Conservation (phyloP, 2,329 filamentous ascomycete genomes). For the Ophidiomyces ophidiicola region DNA sequence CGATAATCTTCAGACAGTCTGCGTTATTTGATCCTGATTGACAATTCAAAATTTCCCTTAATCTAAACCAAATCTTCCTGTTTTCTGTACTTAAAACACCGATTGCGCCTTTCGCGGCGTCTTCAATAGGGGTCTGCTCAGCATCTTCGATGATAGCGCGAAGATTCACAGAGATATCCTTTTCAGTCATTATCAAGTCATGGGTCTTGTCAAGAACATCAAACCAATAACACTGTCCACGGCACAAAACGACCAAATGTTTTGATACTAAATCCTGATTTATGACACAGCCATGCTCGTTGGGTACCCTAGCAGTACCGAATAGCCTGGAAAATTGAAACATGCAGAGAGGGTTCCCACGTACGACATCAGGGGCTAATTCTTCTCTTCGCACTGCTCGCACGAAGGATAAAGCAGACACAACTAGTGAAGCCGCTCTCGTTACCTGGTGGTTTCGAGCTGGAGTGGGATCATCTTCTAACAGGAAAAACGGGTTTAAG, state of each 20-base stretch:
- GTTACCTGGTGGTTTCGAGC: conserved; percentile 95
- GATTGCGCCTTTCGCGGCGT: conserved; percentile 86
- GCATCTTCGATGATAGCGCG: conserved; percentile 89
- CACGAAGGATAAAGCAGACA: conserved; percentile 84
- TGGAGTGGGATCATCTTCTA: conserved; percentile 94
- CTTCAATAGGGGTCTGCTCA: conserved; percentile 74
- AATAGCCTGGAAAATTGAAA: conserved; percentile 95
- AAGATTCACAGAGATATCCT: conserved; percentile 80
- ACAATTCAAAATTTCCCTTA: conserved; percentile 74
- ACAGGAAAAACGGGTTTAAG: conserved; percentile 90
- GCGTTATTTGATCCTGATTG: conserved; percentile 88
- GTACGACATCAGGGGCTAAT: conserved; percentile 73
- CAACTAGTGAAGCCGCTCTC: conserved; percentile 77
- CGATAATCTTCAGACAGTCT: conserved; percentile 88
- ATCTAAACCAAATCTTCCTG: conserved; percentile 84
- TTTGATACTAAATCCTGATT: conserved; percentile 87
- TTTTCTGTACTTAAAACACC: conserved; percentile 95
- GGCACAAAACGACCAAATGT: conserved; percentile 84
- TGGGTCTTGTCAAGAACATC: conserved; percentile 90
- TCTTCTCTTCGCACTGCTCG: conserved; percentile 87
- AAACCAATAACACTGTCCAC: conserved; percentile 98
- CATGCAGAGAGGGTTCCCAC: conserved; percentile 83
- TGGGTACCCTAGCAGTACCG: conserved; percentile 86
- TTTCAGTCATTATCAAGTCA: conserved; percentile 94
- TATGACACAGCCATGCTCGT: conserved; percentile 88